Base-by-base conservation (phyloP, 306 rosid species). In the Fagus crenata region DNA sequence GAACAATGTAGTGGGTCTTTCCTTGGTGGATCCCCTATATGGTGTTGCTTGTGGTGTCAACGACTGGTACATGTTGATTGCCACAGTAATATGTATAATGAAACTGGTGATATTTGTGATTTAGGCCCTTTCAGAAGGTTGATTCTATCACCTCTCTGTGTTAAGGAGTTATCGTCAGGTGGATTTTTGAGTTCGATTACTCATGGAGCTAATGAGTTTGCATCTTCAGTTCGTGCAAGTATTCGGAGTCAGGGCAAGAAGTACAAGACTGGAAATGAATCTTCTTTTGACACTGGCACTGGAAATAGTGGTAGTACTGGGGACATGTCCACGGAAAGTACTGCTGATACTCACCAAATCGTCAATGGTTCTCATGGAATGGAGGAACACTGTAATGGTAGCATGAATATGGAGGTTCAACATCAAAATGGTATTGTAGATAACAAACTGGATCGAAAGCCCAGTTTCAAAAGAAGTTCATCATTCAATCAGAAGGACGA, bases 31-130 rank as follows among this genome's bases (percentile, higher is more conserved):
- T 96, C 99, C 72, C 99, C 99, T 41, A 91, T 96, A 82, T 96
- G 99, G 99, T 85, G 88, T 79, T 96, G 99, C 86, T 80, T 96
- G 85, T 96, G 99, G 99, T 96, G 99, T 81, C 99, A 96, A 75
- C 86, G 93, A 49, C 77, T 89, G 77, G 97, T 96, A 43, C 99
- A 96, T 69, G 99, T 96, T 83, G 98, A 96, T 86, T 96, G 99
- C 79, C 99, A 96, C 70, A 73, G 81, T 80, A 73, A 75, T 78
- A 86, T 92, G 96, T 88, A 93, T 37, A 91, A 84, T 75, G 99
- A 96, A 89, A 88, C 92, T 0, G 98, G 98, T 42, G 99, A 96
- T 85, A 77, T 89, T 36, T 96, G 99, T 80, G 99, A 96, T 84
- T 79, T 96, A 85, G 99, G 98, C 73, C 87, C 90, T 51, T 89